These are phyloP conservation scores for Dryadomyces quercivorus DNA, from an alignment of 2,329 filamentous ascomycete genomes.

Conservation along the genomic window DNA sequence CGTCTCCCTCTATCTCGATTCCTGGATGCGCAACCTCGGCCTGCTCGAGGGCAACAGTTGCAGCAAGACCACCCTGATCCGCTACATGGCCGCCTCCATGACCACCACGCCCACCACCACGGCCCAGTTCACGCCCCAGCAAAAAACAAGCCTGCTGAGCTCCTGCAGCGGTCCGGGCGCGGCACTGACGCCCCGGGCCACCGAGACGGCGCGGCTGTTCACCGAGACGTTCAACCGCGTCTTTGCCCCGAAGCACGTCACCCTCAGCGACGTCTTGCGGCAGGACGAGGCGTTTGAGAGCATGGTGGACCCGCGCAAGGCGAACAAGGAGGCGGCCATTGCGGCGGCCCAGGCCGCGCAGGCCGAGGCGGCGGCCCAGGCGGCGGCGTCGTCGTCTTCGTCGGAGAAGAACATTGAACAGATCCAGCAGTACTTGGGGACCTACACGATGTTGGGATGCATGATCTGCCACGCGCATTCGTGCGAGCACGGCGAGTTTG, in stretches of 20 bases:
- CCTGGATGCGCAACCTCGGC: constrained; percentile 36
- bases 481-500: constrained; percentile 49
- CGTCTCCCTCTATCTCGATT: constrained; percentile 39
- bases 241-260: constrained; percentile 33
- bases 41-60: constrained; percentile 29
- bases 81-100: constrained; percentile 33
- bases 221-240: constrained; percentile 45
- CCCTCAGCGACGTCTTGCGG: constrained; percentile 38
- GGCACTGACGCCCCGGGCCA: constrained; percentile 26
- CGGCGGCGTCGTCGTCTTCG: background rate
- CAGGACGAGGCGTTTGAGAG: constrained; percentile 42
- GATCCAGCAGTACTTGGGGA: constrained; percentile 37
- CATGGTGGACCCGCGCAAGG: constrained; percentile 40
- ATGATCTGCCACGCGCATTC: constrained; percentile 48
- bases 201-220: constrained; percentile 34
- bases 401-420: constrained; percentile 24
- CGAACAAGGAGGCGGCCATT: constrained; percentile 32
- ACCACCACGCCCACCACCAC: constrained; percentile 29
- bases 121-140: constrained; percentile 34
- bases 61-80: constrained; percentile 38
- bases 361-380: background rate
- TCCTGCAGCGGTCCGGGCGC: constrained; percentile 23
- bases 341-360: constrained; percentile 11
- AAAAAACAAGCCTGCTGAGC: constrained; percentile 38
- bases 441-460: constrained; percentile 43